These are phyloP conservation scores for Moesziomyces aphidis DNA, from an alignment of 1,284 basidiomycete genomes.

Conservation along the genomic window DNA sequence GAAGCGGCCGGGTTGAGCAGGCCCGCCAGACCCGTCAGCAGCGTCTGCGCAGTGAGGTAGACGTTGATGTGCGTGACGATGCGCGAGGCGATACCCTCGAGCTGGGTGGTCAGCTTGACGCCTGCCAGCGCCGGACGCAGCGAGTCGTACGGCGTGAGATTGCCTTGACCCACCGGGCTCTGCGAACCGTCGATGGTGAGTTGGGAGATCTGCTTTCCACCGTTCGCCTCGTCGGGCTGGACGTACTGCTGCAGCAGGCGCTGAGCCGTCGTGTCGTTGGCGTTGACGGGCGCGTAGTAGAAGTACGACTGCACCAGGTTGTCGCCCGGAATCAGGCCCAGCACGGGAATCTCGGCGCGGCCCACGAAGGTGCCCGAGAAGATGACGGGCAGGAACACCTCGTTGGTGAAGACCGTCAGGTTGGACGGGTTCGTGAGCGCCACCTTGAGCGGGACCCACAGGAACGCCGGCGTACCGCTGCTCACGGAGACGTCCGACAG, in stretches of 20 bases:
- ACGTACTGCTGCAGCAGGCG: constrained; percentile 62
- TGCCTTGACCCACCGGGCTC: constrained; percentile 25
- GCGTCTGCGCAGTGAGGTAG: constrained; percentile 40
- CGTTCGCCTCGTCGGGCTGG: constrained; percentile 36
- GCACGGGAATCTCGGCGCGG: constrained; percentile 68
- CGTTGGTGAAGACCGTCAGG: constrained; percentile 75
- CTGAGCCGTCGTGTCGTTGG: constrained; percentile 77
- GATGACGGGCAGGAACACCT: constrained; percentile 74
- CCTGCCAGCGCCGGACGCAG: constrained; percentile 74
- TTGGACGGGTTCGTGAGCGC: constrained; percentile 67
- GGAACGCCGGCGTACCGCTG: constrained; percentile 45
- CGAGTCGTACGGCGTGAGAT: constrained; percentile 76
- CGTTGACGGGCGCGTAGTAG: constrained; percentile 76
- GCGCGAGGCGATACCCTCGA: constrained; percentile 70
- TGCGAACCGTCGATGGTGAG: constrained; percentile 41
- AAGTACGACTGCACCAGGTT: constrained; percentile 75
- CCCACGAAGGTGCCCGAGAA: constrained; percentile 72
- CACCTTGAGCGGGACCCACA: constrained; percentile 40
- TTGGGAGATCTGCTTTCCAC: constrained; percentile 16
- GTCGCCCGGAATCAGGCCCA: constrained; percentile 74
- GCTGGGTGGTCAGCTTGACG: constrained; percentile 72
- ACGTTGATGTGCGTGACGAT: constrained; percentile 51
- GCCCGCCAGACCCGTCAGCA: constrained; percentile 30
- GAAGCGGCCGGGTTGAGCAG: constrained; percentile 12
- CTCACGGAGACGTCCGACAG: constrained; percentile 69